These are phyloP conservation scores for Paspalum notatum DNA, from an alignment of 176 grass and related monocot genomes.

Conservation along the genomic window DNA sequence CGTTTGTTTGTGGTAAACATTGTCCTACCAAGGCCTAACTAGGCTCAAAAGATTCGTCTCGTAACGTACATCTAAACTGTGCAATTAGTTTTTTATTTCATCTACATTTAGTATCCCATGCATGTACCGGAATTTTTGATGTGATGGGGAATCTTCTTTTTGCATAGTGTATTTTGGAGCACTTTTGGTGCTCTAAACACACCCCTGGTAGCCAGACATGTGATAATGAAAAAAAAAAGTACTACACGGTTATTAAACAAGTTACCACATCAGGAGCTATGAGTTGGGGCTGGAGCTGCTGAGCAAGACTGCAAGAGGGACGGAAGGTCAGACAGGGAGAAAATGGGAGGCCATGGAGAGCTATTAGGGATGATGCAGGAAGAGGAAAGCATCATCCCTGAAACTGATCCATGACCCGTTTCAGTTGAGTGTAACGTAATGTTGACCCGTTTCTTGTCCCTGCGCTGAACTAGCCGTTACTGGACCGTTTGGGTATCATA, in stretches of 20 bases:
- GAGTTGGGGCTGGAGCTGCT: not conserved
- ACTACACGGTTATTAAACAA: not conserved
- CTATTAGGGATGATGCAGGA: not conserved
- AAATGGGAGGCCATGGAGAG: not conserved
- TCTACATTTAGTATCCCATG: too few relatives aligned
- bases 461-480: slow-evolving; percentile 29
- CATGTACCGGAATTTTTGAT: too few relatives aligned
- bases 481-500: not conserved
- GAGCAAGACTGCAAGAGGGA: not conserved
- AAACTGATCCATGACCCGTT: not conserved
- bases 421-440: not conserved
- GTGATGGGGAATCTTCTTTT: too few relatives aligned
- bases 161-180: too few relatives aligned
- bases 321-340: not conserved
- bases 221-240: not conserved
- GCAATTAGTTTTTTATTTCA: too few relatives aligned
- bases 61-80: too few relatives aligned
- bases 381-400: not conserved
- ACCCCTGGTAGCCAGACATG: too few relatives aligned
- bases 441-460: slow-evolving; percentile 23
- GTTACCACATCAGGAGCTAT: not conserved
- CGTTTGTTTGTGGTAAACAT: too few relatives aligned
- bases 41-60: too few relatives aligned
- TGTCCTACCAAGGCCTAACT: too few relatives aligned
- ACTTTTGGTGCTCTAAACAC: too few relatives aligned